Percentiles rank a stretch among this genome's conserved stretches.
Conservation (phyloP, 2,329 filamentous ascomycete genomes). For the Trichoderma aggressivum region DNA sequence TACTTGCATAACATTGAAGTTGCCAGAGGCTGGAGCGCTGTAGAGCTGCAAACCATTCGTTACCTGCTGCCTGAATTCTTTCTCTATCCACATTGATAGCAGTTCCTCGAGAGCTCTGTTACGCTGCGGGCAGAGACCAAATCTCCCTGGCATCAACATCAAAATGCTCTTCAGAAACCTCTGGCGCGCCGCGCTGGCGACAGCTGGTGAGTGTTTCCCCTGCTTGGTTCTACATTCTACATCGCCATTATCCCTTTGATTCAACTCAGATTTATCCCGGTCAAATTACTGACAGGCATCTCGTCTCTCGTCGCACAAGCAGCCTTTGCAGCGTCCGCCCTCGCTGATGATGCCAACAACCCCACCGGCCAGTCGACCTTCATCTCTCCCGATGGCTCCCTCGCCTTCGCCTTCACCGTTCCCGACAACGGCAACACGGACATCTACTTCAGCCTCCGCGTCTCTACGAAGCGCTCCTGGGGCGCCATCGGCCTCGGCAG, state of each 20-base stretch:
- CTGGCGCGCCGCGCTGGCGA: constrained; percentile 30
- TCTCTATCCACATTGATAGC: too few species aligned
- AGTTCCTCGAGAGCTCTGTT: too few species aligned
- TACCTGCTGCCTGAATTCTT: not conserved
- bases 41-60: not conserved
- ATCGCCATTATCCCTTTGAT: not conserved
- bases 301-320: not conserved
- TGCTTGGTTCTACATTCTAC: not conserved
- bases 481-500: constrained; percentile 54
- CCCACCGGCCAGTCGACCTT: constrained; percentile 41
- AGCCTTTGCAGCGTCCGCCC: constrained; percentile 26
- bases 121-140: too few species aligned
- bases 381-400: constrained; percentile 39
- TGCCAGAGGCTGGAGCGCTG: not conserved
- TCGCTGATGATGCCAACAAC: constrained; percentile 30
- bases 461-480: constrained; percentile 47
- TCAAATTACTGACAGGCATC: not conserved
- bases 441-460: constrained; percentile 54
- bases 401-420: constrained; percentile 51
- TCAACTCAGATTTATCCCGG: not conserved
- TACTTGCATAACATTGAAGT: not conserved
- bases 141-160: too few species aligned
- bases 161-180: constrained; percentile 28
- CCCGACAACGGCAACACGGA: constrained; percentile 45
- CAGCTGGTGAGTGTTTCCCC: constrained; percentile 25